These are phyloP conservation scores for Rhodotorula sp. DNA, from an alignment of 1,284 basidiomycete species.

Conservation along the genomic window DNA sequence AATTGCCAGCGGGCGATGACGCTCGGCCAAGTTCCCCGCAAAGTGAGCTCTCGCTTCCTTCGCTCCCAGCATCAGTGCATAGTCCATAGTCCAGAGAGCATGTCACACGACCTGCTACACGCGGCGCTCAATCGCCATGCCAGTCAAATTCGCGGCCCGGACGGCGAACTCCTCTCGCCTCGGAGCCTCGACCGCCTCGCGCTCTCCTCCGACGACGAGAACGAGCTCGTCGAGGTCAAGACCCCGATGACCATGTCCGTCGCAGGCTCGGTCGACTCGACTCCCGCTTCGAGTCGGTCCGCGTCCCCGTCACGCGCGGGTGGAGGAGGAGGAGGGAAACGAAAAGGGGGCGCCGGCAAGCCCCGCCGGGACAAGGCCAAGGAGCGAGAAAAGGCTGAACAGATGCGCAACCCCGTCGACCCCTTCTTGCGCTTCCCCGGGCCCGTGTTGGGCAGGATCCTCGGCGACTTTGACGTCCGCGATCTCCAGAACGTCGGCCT, in stretches of 20 bases:
- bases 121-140: conserved; percentile 29
- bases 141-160: conserved; percentile 8
- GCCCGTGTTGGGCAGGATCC: conserved; percentile 27
- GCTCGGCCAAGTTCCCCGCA: not conserved
- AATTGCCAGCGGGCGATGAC: too few relatives aligned
- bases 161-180: conserved; percentile 15
- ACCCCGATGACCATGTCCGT: conserved; percentile 23
- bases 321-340: not conserved
- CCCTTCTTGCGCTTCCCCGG: conserved; percentile 36
- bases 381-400: conserved; percentile 33
- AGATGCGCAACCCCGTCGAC: conserved; percentile 30
- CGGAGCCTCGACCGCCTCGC: conserved; percentile 10
- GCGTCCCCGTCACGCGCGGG: conserved; percentile 17
- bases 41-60: not conserved
- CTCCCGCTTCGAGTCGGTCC: conserved; percentile 21
- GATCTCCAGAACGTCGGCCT: conserved; percentile 27
- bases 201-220: conserved; percentile 29
- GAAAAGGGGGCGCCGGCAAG: conserved; percentile 34
- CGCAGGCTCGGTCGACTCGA: conserved; percentile 18
- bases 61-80: not conserved
- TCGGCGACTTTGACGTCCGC: conserved; percentile 25
- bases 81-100: not conserved
- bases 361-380: conserved; percentile 38
- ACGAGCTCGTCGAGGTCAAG: conserved; percentile 29
- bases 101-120: conserved; percentile 32